phyloP scores from a whole-genome alignment of 2,329 filamentous ascomycete genomes.

The Cladosporium sp. region DNA sequence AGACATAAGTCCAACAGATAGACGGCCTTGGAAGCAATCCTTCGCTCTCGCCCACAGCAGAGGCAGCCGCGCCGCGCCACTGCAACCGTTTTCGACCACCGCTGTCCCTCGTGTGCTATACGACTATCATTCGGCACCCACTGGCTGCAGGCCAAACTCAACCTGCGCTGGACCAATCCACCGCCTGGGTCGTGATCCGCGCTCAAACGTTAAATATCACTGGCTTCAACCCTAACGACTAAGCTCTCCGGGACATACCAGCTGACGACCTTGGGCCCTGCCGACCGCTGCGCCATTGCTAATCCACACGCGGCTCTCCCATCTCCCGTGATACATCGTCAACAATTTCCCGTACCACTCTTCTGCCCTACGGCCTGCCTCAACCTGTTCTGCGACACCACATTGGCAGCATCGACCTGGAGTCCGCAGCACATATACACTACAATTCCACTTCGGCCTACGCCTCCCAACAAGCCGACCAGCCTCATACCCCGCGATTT shows the following conservation, averaged over 20 bases:
- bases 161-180: conserved; percentile 12
- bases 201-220: conserved; percentile 8
- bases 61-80: too few species aligned
- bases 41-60: too few species aligned
- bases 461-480: not conserved
- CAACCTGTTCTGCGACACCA: not conserved
- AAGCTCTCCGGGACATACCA: conserved; percentile 13
- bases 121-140: too few species aligned
- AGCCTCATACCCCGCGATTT: not conserved
- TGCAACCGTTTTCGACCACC: too few species aligned
- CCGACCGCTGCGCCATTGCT: conserved; percentile 5
- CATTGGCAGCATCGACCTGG: not conserved
- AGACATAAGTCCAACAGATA: too few species aligned
- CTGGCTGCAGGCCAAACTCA: conserved; percentile 11
- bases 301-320: conserved; percentile 8
- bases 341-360: conserved; percentile 4
- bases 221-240: conserved; percentile 9
- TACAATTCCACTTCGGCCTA: not conserved
- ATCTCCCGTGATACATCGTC: conserved; percentile 3
- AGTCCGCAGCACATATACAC: not conserved
- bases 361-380: not conserved
- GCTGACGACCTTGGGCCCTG: conserved; percentile 14
- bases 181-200: conserved; percentile 10
- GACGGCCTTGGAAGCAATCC: too few species aligned
- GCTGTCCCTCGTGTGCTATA: too few species aligned